Evolutionary conservation across 257 asterid genomes (phyloP).

Genomic region (Fraxinus pennsylvanica): DNA sequence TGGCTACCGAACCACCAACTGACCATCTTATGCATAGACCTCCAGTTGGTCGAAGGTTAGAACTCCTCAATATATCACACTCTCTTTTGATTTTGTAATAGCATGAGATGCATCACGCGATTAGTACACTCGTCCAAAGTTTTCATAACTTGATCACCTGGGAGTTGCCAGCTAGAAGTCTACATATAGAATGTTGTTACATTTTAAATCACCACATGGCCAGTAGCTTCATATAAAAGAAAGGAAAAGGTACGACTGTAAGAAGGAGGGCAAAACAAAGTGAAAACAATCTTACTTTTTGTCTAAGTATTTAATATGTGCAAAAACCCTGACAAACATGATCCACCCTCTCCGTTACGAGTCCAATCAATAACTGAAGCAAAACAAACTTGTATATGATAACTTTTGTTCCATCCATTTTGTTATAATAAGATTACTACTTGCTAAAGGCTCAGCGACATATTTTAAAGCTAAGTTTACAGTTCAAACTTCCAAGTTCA

Average conservation of each 20-base stretch:
- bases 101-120: background rate
- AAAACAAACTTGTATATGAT: background rate
- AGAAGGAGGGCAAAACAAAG: background rate
- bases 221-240: background rate
- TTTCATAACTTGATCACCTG: background rate
- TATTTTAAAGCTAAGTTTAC: background rate
- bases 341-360: background rate
- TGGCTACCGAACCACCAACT: conserved; percentile 99
- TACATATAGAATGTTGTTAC: background rate
- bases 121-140: background rate
- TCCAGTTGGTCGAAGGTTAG: conserved; percentile 95
- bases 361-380: background rate
- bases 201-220: background rate
- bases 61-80: background rate
- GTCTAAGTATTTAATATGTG: no score
- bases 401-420: background rate
- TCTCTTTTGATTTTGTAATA: background rate
- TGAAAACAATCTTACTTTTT: no score
- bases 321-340: background rate
- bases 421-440: background rate
- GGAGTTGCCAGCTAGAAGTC: background rate
- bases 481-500: background rate
- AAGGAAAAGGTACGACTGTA: background rate
- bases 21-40: conserved; percentile 82
- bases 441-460: background rate